Evolutionary conservation across 495 filamentous ascomycete species (phyloP).

Genomic region (Baudoinia panamericana): DNA sequence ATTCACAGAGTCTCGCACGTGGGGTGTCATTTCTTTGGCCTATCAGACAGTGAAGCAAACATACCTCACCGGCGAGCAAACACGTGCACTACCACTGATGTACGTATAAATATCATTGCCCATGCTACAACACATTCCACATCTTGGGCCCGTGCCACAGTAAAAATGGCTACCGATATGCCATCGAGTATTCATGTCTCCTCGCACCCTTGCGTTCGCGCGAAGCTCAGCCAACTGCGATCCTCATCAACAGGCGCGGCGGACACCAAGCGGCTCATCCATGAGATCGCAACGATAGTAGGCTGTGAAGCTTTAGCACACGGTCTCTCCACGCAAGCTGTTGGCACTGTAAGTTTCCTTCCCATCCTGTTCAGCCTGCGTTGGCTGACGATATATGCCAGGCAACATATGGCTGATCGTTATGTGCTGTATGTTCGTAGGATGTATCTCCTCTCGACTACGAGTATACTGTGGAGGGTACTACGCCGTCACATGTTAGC

Average conservation of each 20-base stretch:
- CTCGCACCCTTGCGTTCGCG: constrained; percentile 68
- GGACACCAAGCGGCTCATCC: constrained; percentile 68
- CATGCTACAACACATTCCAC: no score
- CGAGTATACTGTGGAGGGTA: constrained; percentile 47
- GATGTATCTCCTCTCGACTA: constrained; percentile 63
- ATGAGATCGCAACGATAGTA: constrained; percentile 75
- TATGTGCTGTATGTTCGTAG: constrained; percentile 34
- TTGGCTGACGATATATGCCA: constrained; percentile 5
- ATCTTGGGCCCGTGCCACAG: no score
- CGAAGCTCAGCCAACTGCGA: constrained; percentile 82
- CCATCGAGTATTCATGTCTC: constrained; percentile 71
- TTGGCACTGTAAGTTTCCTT: constrained; percentile 26
- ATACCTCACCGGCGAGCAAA: no score
- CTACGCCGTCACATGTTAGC: constrained; percentile 52
- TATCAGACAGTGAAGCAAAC: no score
- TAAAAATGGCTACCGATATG: constrained; percentile 27
- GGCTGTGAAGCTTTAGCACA: constrained; percentile 68
- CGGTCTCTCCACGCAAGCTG: constrained; percentile 32
- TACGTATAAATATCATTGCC: no score
- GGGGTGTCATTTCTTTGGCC: no score
- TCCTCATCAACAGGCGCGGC: constrained; percentile 52
- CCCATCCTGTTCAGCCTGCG: background rate
- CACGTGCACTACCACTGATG: no score
- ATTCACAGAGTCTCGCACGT: no score
- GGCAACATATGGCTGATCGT: constrained; percentile 14